Evolutionary conservation across 371 early-diverging fungal species (phyloP), one percentile per base, ranked within the genome.

Genomic region (Aphelidium insulamus): DNA sequence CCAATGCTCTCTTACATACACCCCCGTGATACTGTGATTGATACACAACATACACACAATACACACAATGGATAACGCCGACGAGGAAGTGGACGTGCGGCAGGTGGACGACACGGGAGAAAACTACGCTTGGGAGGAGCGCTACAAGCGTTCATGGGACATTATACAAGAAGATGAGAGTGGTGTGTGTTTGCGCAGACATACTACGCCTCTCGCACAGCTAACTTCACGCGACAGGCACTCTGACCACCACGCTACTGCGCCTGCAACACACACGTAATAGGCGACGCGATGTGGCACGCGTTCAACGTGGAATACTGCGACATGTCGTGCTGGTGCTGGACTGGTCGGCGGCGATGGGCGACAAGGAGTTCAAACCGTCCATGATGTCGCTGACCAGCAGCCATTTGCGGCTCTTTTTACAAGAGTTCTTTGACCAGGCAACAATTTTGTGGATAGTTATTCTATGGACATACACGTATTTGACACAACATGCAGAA

Each of bases 101-200:
- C n/a, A n/a, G n/a, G n/a, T 0, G 51, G 38, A 4, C 42, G 41
- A 0, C 43, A 52, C 18, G 50, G 43, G 0, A 32, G 42, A 21
- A 54, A 77, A 72, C 4, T 85, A 84, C 38, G 59, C 83, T 26
- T 92, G 92, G 92, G 87, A 90, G 52, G 82, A 75, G 44, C 81
- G 79, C 41, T 92, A 86, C 62, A 87, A 86, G 49, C 71, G 90
- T 30, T 72, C 73, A 47, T 92, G 92, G 92, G 92, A 92, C 49
- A 72, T 71, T 12, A 57, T 87, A 20, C 78, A 83, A 46, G 90
- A 87, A 45, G 90, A 88, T 52, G 77, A 79, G 28, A 65, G 67
- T 40, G n/a, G n/a, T n/a, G n/a, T n/a, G n/a, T n/a, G n/a, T n/a
- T n/a, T n/a, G n/a, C n/a, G n/a, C n/a, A n/a, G n/a, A n/a, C n/a